Evolutionary conservation across 805 yeast species (phyloP).

Genomic region (Alloascoidea hylecoeti): DNA sequence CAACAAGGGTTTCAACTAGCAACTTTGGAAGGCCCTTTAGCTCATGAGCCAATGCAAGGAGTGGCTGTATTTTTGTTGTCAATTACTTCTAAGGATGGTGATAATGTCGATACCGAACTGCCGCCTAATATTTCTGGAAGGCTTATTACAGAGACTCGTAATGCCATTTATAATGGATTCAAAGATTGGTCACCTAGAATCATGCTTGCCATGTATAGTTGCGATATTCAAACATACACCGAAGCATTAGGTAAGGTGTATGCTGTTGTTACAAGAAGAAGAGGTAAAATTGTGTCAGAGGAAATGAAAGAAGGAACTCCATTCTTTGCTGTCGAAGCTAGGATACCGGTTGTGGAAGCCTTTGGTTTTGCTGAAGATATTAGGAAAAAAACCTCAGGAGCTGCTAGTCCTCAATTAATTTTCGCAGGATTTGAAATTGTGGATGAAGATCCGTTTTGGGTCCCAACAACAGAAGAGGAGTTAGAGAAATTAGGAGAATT

Average conservation of each 20-base stretch:
- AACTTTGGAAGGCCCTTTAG: conserved; percentile 73
- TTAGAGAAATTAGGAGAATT: conserved; percentile 84
- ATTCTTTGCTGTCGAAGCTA: conserved; percentile 75
- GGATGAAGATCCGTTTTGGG: conserved; percentile 97
- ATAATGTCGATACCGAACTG: conserved; percentile 9
- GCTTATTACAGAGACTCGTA: conserved; percentile 58
- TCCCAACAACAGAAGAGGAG: conserved; percentile 95
- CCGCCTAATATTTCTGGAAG: conserved; percentile 51
- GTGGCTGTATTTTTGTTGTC: conserved; percentile 41
- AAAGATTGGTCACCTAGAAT: conserved; percentile 79
- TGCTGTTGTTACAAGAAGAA: conserved; percentile 80
- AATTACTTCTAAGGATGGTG: conserved; percentile 13
- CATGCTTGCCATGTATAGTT: conserved; percentile 82
- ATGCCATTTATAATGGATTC: conserved; percentile 55
- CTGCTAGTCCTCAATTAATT: conserved; percentile 91
- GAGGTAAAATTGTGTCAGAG: conserved; percentile 76
- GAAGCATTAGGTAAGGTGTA: conserved; percentile 94
- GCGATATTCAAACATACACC: conserved; percentile 90
- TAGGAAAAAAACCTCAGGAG: conserved; percentile 86
- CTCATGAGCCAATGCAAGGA: conserved; percentile 82
- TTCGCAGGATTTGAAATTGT: conserved; percentile 80
- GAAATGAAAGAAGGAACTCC: conserved; percentile 99
- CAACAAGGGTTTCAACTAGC: conserved; percentile 80
- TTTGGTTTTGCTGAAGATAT: conserved; percentile 95
- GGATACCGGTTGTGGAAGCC: conserved; percentile 88